phyloP scores from a whole-genome alignment of 495 filamentous ascomycete genomes.

The Talaromyces nanjingensis region DNA sequence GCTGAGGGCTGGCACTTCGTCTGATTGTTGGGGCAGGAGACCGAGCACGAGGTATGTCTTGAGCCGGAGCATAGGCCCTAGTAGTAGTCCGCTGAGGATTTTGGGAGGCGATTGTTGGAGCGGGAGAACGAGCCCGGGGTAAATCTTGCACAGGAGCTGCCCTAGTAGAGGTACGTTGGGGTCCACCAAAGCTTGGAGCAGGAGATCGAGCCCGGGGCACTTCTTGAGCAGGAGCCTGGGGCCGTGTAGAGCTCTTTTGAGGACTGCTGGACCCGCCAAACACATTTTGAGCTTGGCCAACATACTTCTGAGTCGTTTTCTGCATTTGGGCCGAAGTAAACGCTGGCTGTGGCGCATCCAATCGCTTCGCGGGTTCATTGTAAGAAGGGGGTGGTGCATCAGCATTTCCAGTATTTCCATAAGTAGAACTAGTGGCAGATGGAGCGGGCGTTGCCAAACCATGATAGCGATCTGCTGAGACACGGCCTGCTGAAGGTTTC shows the following conservation, averaged over 20 bases:
- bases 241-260: slow-evolving; percentile 23
- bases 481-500: slow-evolving; percentile 67
- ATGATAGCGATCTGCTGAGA: slow-evolving; percentile 90
- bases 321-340: slow-evolving; percentile 92
- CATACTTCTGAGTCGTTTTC: slow-evolving; percentile 79
- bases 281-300: slow-evolving; percentile 74
- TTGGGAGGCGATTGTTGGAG: slow-evolving; percentile 10
- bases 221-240: slow-evolving; percentile 27
- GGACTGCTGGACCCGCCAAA: slow-evolving; percentile 47
- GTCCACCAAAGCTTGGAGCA: slow-evolving; percentile 58
- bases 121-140: too few relatives aligned
- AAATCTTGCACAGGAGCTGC: too few relatives aligned
- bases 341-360: slow-evolving; percentile 86
- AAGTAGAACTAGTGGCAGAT: slow-evolving; percentile 44
- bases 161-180: too few relatives aligned
- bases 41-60: slow-evolving; percentile 38
- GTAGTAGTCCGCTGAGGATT: slow-evolving; percentile 25
- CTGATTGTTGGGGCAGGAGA: slow-evolving; percentile 35
- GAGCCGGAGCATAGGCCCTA: slow-evolving; percentile 22
- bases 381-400: slow-evolving; percentile 73
- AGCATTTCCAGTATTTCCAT: slow-evolving; percentile 44
- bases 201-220: slow-evolving; percentile 41
- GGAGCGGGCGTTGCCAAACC: slow-evolving; percentile 81
- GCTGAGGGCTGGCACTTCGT: slow-evolving; percentile 48
- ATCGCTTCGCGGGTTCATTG: slow-evolving; percentile 65